phyloP scores from a whole-genome alignment of 495 filamentous ascomycete species.

The Xylaria cubensis region DNA sequence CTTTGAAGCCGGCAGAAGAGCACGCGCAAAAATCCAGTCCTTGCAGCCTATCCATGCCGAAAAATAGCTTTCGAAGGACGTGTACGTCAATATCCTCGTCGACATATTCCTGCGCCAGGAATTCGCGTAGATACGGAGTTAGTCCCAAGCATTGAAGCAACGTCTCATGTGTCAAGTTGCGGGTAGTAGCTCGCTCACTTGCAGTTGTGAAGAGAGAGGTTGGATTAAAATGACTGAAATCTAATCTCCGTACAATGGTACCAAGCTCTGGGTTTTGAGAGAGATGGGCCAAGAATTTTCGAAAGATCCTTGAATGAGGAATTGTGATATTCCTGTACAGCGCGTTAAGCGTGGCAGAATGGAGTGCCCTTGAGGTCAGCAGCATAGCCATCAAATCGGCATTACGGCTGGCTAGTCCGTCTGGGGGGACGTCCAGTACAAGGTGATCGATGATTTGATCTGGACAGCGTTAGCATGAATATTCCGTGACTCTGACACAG shows the following conservation, averaged over 20 bases:
- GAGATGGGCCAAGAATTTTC: constrained; percentile 80
- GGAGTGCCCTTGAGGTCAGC: constrained; percentile 75
- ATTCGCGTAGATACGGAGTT: constrained; percentile 79
- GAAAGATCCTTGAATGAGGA: constrained; percentile 85
- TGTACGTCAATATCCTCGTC: constrained; percentile 76
- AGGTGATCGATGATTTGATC: constrained; percentile 80
- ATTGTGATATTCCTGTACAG: constrained; percentile 86
- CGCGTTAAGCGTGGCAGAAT: constrained; percentile 76
- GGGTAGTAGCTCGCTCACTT: constrained; percentile 79
- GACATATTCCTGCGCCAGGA: constrained; percentile 81
- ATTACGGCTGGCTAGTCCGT: constrained; percentile 79
- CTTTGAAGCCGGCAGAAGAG: constrained; percentile 72
- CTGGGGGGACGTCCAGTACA: constrained; percentile 76
- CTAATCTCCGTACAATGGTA: constrained; percentile 78
- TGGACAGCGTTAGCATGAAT: constrained; percentile 16
- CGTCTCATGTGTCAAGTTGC: constrained; percentile 80
- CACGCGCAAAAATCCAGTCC: constrained; percentile 83
- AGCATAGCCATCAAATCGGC: constrained; percentile 81
- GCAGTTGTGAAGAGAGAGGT: constrained; percentile 79
- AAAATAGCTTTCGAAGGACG: constrained; percentile 77
- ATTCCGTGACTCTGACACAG: neutral
- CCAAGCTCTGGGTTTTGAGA: constrained; percentile 72
- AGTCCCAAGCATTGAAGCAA: constrained; percentile 77
- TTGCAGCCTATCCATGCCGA: constrained; percentile 70
- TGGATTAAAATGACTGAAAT: constrained; percentile 90